These are phyloP conservation scores for Rhizopogon vinicolor DNA, from an alignment of 768 basidiomycete genomes.

Conservation along the genomic window DNA sequence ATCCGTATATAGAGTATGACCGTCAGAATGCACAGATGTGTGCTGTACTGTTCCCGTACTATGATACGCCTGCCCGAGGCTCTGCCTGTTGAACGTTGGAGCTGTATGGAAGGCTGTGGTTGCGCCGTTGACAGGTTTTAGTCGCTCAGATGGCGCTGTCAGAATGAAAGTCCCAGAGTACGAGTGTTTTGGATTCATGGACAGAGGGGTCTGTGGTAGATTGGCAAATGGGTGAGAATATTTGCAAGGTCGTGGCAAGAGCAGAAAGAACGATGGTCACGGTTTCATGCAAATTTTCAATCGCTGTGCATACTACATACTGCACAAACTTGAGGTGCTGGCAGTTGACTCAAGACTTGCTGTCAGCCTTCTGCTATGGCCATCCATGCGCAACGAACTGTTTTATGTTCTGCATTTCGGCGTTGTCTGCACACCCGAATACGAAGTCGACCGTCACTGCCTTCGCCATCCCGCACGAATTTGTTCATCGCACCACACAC, in stretches of 20 bases:
- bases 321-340: neutral
- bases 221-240: neutral
- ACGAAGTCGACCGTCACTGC: neutral
- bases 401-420: neutral
- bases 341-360: neutral
- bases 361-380: neutral
- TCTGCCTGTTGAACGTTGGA: no score
- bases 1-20: neutral
- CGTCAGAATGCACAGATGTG: neutral
- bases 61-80: neutral
- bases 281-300: neutral
- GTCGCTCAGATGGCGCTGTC: neutral
- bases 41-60: neutral
- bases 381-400: neutral
- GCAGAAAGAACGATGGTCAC: neutral
- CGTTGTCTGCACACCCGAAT: neutral
- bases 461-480: neutral
- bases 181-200: neutral
- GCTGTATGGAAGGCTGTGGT: neutral
- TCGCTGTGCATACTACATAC: neutral
- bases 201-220: neutral
- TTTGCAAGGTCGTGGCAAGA: neutral
- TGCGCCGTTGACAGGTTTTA: no score
- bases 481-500: neutral
- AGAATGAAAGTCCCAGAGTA: neutral